A percentile compares a stretch with the other conserved stretches of the same genome.
phyloP scores from a whole-genome alignment of 441 rosid genomes.

The Arabidopsis lyrata region DNA sequence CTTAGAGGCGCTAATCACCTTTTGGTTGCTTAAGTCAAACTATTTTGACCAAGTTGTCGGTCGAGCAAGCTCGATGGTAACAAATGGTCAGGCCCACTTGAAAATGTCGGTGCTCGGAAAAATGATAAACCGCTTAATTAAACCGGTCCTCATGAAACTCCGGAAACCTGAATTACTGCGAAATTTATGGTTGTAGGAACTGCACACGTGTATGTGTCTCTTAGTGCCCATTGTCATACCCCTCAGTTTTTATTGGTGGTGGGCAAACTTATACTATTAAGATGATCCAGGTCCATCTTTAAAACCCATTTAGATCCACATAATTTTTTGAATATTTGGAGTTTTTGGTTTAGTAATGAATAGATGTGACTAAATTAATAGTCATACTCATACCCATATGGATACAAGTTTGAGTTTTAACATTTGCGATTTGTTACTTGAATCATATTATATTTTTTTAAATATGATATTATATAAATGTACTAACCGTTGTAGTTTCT shows the following conservation, averaged over 20 bases:
- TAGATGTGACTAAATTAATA: background rate
- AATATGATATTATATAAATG: background rate
- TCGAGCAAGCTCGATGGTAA: slow-evolving; percentile 36
- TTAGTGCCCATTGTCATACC: slow-evolving; percentile 18
- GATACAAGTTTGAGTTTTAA: background rate
- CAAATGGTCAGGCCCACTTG: slow-evolving; percentile 8
- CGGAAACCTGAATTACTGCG: slow-evolving; percentile 25
- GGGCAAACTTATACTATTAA: slow-evolving; percentile 6
- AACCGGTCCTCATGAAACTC: slow-evolving; percentile 24
- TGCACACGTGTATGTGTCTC: slow-evolving; percentile 44
- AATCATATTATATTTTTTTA: no score
- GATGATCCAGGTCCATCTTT: slow-evolving; percentile 30
- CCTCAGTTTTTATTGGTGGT: slow-evolving; percentile 7
- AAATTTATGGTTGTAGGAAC: slow-evolving; percentile 42
- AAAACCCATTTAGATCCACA: background rate
- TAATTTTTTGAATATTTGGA: background rate
- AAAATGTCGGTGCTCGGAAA: slow-evolving; percentile 46
- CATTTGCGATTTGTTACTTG: no score
- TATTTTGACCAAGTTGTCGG: slow-evolving; percentile 45
- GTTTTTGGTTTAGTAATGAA: background rate
- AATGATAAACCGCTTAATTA: slow-evolving; percentile 32
- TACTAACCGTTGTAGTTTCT: background rate
- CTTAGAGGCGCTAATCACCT: slow-evolving; percentile 20
- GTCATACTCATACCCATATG: background rate
- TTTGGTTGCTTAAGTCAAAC: slow-evolving; percentile 38